A percentile compares a stretch with the other conserved stretches of the same genome.
phyloP scores from a whole-genome alignment of 805 yeast species.

The Tetrapisispora nanseiensis region DNA sequence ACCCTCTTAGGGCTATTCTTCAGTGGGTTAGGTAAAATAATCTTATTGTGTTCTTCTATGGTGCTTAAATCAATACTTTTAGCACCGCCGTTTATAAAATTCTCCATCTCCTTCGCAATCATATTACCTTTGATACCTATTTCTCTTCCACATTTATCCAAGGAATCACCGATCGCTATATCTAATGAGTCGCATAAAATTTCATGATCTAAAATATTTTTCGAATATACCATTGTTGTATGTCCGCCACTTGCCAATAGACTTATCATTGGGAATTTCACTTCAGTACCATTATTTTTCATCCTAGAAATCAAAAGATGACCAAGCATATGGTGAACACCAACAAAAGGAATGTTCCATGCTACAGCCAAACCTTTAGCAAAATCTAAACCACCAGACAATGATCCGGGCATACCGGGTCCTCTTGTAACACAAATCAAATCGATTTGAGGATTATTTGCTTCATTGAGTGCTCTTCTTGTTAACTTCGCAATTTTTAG shows the following conservation, averaged over 20 bases:
- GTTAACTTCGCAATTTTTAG: conserved; percentile 44
- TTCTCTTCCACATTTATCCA: conserved; percentile 86
- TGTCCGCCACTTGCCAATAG: conserved; percentile 90
- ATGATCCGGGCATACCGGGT: conserved; percentile 91
- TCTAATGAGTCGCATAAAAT: conserved; percentile 69
- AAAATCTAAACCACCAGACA: conserved; percentile 70
- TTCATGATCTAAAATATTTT: conserved; percentile 53
- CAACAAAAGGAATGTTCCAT: conserved; percentile 67
- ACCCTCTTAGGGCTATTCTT: conserved; percentile 38
- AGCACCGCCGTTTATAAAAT: conserved; percentile 29
- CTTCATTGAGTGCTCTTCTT: conserved; percentile 30
- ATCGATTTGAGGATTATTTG: conserved; percentile 31
- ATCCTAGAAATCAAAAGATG: conserved; percentile 66
- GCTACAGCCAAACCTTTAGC: conserved; percentile 82
- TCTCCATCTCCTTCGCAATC: conserved; percentile 79
- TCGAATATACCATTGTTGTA: conserved; percentile 71
- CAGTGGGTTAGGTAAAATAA: conserved; percentile 43
- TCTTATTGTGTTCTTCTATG: conserved; percentile 1
- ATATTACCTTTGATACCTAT: conserved; percentile 72
- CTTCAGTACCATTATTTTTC: conserved; percentile 32
- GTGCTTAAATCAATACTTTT: neutral
- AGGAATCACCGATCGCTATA: conserved; percentile 86
- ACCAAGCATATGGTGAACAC: conserved; percentile 95
- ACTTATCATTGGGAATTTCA: conserved; percentile 61
- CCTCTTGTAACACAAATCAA: conserved; percentile 86